These are phyloP conservation scores for Isoetes taiwanensis DNA, from an alignment of 75 land plant genomes.

Conservation along the genomic window DNA sequence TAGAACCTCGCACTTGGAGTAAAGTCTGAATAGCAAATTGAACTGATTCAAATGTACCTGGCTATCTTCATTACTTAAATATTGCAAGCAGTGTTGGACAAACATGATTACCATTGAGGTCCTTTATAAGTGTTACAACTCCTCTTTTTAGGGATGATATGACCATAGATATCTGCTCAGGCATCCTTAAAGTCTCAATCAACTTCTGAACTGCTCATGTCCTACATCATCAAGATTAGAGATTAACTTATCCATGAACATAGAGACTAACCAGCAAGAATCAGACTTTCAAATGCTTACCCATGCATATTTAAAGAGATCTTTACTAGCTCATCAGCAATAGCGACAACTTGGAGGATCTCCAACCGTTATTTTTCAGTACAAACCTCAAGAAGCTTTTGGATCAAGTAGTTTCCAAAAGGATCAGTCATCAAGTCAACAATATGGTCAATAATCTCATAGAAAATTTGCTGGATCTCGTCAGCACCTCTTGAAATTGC, in stretches of 20 bases:
- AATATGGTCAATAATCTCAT: conserved; percentile 52
- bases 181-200: conserved; percentile 46
- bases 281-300: no score
- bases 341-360: conserved; percentile 40
- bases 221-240: no score
- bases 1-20: neutral
- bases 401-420: conserved; percentile 80
- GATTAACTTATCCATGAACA: neutral
- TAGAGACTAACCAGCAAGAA: no score
- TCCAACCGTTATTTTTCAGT: conserved; percentile 43
- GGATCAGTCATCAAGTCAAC: conserved; percentile 68
- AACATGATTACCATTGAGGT: neutral
- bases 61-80: no score
- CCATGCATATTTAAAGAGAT: conserved; percentile 61
- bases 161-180: conserved; percentile 31
- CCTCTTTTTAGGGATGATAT: neutral
- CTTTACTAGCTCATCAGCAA: conserved; percentile 28
- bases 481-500: no score
- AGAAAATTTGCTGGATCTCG: conserved; percentile 51
- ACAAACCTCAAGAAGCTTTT: conserved; percentile 69
- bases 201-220: conserved; percentile 75
- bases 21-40: no score
- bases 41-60: no score
- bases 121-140: neutral
- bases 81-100: neutral